These are phyloP conservation scores for Sporothrix luriei DNA, from an alignment of 2,329 filamentous ascomycete genomes.

Conservation along the genomic window DNA sequence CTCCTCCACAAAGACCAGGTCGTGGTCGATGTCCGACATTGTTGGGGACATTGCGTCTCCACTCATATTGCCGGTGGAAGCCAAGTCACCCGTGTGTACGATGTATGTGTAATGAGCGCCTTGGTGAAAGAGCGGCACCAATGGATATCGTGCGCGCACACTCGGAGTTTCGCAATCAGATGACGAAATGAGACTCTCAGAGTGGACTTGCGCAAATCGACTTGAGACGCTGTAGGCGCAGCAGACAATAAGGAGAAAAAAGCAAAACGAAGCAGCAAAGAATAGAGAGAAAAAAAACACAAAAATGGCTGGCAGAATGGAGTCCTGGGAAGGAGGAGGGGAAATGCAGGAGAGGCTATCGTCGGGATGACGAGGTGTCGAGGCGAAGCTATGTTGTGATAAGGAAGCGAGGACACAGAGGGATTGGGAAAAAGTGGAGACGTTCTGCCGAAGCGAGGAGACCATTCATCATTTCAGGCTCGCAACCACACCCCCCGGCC, in stretches of 20 bases:
- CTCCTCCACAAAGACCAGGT: conserved; percentile 54
- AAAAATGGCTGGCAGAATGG: not conserved
- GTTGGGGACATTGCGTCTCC: not conserved
- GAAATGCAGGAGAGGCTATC: conserved; percentile 5
- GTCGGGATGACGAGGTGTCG: conserved; percentile 20
- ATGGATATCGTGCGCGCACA: not conserved
- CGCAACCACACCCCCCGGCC: not conserved
- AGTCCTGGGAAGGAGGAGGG: not conserved
- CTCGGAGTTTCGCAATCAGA: not conserved
- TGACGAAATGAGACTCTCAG: not conserved
- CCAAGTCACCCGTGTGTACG: not conserved
- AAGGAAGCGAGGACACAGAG: not conserved
- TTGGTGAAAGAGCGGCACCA: not conserved
- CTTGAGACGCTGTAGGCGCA: not conserved
- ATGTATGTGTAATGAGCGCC: not conserved
- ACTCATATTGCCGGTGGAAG: conserved; percentile 19
- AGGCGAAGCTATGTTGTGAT: conserved; percentile 21
- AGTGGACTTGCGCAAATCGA: not conserved
- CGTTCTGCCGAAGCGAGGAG: not conserved
- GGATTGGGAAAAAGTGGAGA: conserved; percentile 5
- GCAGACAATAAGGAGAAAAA: not conserved
- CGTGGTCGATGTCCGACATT: conserved; percentile 42
- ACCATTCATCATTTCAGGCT: conserved; percentile 5
- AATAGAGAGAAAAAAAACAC: not conserved
- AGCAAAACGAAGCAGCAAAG: not conserved